Percentiles rank a stretch among this genome's conserved stretches.
These are phyloP conservation scores for Schwanniomyces occidentalis DNA, from an alignment of 805 yeast genomes.

Conservation along the genomic window DNA sequence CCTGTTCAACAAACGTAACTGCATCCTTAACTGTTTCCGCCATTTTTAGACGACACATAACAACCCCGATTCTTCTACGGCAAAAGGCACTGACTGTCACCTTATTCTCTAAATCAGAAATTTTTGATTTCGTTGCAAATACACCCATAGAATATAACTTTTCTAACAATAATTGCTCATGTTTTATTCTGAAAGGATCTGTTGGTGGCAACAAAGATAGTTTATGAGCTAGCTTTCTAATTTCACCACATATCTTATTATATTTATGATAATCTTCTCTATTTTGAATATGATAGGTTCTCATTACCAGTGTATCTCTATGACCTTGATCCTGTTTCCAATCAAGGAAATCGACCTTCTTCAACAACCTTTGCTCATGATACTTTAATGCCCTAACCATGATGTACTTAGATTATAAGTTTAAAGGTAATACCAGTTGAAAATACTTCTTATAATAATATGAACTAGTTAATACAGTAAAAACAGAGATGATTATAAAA, in stretches of 20 bases:
- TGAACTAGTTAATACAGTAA: no score
- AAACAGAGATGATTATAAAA: no score
- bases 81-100: conserved; percentile 91
- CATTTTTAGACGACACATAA: conserved; percentile 93
- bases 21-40: conserved; percentile 88
- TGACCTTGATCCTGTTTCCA: conserved; percentile 98
- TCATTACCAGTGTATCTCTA: conserved; percentile 95
- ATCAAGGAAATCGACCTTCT: conserved; percentile 93
- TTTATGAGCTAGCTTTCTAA: conserved; percentile 83
- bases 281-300: conserved; percentile 88
- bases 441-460: no score
- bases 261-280: conserved; percentile 95
- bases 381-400: conserved; percentile 90
- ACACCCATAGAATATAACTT: conserved; percentile 89
- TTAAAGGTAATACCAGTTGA: no score
- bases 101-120: conserved; percentile 88
- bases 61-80: conserved; percentile 88
- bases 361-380: conserved; percentile 92
- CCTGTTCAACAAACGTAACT: conserved; percentile 89
- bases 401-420: conserved; percentile 13
- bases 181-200: conserved; percentile 84
- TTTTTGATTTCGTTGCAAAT: conserved; percentile 82
- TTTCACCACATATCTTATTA: conserved; percentile 88
- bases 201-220: conserved; percentile 81
- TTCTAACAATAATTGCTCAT: conserved; percentile 84